Percentiles rank a stretch among this genome's conserved stretches.
These are phyloP conservation scores for Xerocomellus chrysenteron DNA, from an alignment of 768 basidiomycete species.

Conservation along the genomic window DNA sequence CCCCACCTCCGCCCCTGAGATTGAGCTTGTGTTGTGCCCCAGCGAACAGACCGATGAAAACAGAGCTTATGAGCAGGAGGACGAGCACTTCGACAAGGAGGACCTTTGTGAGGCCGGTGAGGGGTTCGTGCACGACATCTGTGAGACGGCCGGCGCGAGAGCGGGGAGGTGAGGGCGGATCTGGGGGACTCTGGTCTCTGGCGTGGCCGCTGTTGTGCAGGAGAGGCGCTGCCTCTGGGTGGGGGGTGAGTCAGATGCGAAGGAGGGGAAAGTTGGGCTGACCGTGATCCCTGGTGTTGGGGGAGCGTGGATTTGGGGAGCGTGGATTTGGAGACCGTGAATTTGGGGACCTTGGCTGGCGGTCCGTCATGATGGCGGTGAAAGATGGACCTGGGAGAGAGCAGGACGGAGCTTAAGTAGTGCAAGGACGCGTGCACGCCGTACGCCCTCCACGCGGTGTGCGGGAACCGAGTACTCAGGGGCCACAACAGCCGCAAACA, in stretches of 20 bases:
- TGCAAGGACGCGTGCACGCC: constrained; percentile 26
- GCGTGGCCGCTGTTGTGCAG: constrained; percentile 48
- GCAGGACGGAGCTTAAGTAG: constrained; percentile 29
- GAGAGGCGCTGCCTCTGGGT: constrained; percentile 63
- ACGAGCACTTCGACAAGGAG: constrained; percentile 73
- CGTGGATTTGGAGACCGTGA: constrained; percentile 44
- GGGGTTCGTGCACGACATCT: constrained; percentile 65
- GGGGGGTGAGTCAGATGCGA: constrained; percentile 1
- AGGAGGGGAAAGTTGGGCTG: not conserved
- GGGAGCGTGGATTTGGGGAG: constrained; percentile 31
- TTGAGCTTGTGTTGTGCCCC: constrained; percentile 81
- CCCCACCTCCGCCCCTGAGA: constrained; percentile 39
- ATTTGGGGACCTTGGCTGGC: constrained; percentile 42
- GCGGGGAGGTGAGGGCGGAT: constrained; percentile 38
- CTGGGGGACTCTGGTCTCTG: constrained; percentile 34
- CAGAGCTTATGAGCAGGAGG: constrained; percentile 76
- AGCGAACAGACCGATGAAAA: constrained; percentile 93
- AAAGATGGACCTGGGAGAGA: constrained; percentile 7
- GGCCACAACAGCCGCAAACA: constrained; percentile 23
- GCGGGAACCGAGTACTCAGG: constrained; percentile 11
- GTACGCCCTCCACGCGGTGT: constrained; percentile 27
- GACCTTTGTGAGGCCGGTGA: constrained; percentile 81
- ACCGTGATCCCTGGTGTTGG: constrained; percentile 63
- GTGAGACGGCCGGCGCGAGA: constrained; percentile 38
- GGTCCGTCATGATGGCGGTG: constrained; percentile 52